A percentile compares a stretch with the other conserved stretches of the same genome.
Conservation (phyloP, 371 early-diverging fungal species). For the Zopfochytrium polystomum region DNA sequence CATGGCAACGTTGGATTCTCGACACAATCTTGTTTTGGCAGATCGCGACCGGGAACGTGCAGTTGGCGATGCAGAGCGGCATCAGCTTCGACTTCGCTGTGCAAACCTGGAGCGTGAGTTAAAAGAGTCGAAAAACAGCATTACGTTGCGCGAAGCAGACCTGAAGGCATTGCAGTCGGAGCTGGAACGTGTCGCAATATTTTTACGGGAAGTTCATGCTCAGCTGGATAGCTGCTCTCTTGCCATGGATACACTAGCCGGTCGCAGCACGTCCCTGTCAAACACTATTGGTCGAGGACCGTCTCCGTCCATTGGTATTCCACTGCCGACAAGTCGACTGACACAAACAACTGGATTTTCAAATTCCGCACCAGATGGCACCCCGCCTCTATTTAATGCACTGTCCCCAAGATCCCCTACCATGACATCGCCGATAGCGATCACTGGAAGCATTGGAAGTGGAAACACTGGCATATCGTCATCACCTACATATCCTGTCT, state of each 20-base stretch:
- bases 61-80: constrained; percentile 1
- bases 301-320: background rate
- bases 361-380: background rate
- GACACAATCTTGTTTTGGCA: background rate
- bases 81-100: background rate
- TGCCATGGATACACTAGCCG: constrained; percentile 7
- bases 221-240: constrained; percentile 15
- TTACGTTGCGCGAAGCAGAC: constrained; percentile 9
- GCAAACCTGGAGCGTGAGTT: constrained; percentile 10
- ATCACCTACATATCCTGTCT: background rate
- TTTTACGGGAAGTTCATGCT: constrained; percentile 20
- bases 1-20: background rate
- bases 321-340: background rate
- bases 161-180: constrained; percentile 7
- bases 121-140: background rate
- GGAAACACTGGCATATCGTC: background rate
- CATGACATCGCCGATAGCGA: too few species aligned
- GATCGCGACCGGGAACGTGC: background rate
- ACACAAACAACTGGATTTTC: background rate
- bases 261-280: background rate
- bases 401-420: background rate
- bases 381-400: background rate
- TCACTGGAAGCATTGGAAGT: background rate
- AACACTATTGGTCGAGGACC: background rate
- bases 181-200: constrained; percentile 20